Conservation (phyloP, 169 alveolate genomes). For the Eimeria brunetti region DNA sequence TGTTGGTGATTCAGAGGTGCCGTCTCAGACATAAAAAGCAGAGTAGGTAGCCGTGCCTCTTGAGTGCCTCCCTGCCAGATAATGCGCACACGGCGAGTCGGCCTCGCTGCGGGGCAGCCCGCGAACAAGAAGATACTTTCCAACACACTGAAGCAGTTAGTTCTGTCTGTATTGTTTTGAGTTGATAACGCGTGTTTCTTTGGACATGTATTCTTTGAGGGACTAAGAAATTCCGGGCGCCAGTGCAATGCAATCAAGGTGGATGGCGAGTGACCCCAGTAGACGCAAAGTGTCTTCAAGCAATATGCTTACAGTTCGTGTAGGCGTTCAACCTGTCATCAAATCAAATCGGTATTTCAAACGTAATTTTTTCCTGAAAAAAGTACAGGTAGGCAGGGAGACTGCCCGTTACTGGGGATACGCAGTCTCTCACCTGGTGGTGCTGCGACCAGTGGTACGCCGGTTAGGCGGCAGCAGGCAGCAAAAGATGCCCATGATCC, state of each 20-base stretch:
- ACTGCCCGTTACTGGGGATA: neutral
- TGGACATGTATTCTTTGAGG: neutral
- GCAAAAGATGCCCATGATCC: neutral
- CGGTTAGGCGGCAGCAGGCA: neutral
- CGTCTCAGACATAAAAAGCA: neutral
- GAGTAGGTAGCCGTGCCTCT: neutral
- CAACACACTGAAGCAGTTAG: neutral
- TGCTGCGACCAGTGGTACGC: neutral
- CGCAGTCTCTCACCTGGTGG: neutral
- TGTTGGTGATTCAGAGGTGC: neutral
- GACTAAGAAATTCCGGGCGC: neutral
- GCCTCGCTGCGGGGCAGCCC: neutral
- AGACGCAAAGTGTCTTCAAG: neutral
- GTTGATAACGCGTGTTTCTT: neutral
- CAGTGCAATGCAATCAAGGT: neutral
- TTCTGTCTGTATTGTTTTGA: neutral
- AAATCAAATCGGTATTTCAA: neutral
- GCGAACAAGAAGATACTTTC: neutral
- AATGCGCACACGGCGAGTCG: constrained; percentile 1
- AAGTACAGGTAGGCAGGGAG: neutral
- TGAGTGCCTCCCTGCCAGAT: neutral
- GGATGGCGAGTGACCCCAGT: neutral
- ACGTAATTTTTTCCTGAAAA: neutral
- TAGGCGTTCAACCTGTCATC: neutral
- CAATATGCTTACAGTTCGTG: neutral